Base-by-base conservation (phyloP, 257 asterid genomes). In the Lycium barbarum region DNA sequence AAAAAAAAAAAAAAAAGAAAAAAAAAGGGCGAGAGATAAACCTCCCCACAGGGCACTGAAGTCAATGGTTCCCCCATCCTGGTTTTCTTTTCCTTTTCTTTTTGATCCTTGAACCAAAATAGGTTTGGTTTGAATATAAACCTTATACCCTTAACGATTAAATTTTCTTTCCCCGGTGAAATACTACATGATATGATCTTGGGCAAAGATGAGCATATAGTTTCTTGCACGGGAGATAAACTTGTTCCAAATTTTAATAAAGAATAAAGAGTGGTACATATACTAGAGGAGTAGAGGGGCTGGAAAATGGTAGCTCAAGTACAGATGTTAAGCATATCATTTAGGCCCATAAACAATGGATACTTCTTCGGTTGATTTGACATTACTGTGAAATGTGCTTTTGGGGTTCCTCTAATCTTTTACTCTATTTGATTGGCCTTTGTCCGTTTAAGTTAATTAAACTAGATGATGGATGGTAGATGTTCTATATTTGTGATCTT, bases 401-500 rank as follows among this genome's bases (percentile, higher is more conserved):
- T 38, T 45, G n/a, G 18, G 38, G 36, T 72, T 43, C 33, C 80
- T 72, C n/a, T 20, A 45, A 72, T 72, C 38, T 45, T n/a, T 45
- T 45, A 17, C n/a, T 72, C 58, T n/a, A 11, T 72, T 72, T 45
- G 80, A 45, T 7, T 72, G 36, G 17, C 38, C 18, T 45, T n/a
- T 72, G 17, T 45, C 38, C 58, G 11, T 72, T 72, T 72, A 72
- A n/a, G 35, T 72, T 72, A 45, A 26, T 33, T 72, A n/a, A n/a
- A 72, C 80, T 72, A 45, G 58, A 72, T 12, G 38, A 45, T 72
- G 80, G 80, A 72, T 12, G 36, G 38, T 72, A 72, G 38, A 72
- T 72, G 18, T 72, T 45, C 80, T 26, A 1, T 45, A 72, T 22
- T 47, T 72, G 80, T 72, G 80, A 45, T 72, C 80, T n/a, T n/a